Percentiles rank a stretch among this genome's conserved stretches.
These are phyloP conservation scores for Russula ochroleuca DNA, from an alignment of 768 basidiomycete species.

Conservation along the genomic window DNA sequence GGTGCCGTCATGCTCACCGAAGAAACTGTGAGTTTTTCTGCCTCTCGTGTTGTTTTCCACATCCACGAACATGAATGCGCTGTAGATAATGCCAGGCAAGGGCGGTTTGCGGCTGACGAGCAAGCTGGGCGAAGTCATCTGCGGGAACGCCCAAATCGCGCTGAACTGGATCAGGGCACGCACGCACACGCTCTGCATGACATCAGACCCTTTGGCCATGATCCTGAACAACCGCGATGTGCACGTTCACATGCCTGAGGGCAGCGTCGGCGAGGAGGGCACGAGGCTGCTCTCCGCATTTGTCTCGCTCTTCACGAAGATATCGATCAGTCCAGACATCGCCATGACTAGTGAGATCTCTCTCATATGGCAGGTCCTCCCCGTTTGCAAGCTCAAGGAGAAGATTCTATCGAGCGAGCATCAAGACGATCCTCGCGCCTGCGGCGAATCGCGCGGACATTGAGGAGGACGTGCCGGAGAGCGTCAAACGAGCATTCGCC, in stretches of 20 bases:
- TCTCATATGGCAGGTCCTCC: slow-evolving; percentile 90
- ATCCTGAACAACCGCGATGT: slow-evolving; percentile 84
- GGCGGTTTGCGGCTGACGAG: slow-evolving; percentile 90
- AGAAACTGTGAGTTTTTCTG: slow-evolving; percentile 60
- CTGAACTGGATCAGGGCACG: no score
- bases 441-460: slow-evolving; percentile 90
- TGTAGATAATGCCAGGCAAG: slow-evolving; percentile 92
- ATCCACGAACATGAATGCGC: neutral
- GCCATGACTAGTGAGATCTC: slow-evolving; percentile 99
- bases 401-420: slow-evolving; percentile 96
- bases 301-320: slow-evolving; percentile 87
- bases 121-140: slow-evolving; percentile 96
- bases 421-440: slow-evolving; percentile 86
- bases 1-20: slow-evolving; percentile 98
- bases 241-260: slow-evolving; percentile 97
- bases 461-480: slow-evolving; percentile 94
- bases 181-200: slow-evolving; percentile 87
- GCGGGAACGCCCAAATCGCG: slow-evolving; percentile 93
- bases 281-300: slow-evolving; percentile 89
- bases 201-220: slow-evolving; percentile 61
- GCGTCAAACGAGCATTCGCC: slow-evolving; percentile 92
- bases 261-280: slow-evolving; percentile 90
- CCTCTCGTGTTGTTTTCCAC: neutral
- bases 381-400: slow-evolving; percentile 94
- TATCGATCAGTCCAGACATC: slow-evolving; percentile 78